Evolutionary conservation across 192 early-diverging fungal genomes (phyloP).

Genomic region (Gryganskiella cystojenkinii): DNA sequence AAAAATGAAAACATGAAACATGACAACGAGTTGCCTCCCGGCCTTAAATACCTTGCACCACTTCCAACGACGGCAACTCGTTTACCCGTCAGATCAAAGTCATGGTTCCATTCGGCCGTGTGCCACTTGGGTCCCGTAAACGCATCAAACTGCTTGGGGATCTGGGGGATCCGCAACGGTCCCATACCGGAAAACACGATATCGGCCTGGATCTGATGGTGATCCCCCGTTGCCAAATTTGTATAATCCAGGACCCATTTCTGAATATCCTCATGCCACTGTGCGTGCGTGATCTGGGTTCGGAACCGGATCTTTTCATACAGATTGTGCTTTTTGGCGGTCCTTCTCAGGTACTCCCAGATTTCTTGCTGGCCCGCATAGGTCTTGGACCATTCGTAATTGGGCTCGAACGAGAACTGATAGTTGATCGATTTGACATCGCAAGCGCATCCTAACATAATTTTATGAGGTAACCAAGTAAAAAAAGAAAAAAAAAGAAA

Average conservation of each 20-base stretch:
- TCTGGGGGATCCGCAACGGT: slow-evolving; percentile 46
- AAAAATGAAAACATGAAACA: too few species aligned
- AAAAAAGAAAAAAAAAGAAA: too few species aligned
- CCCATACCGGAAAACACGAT: slow-evolving; percentile 53
- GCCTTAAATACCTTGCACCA: slow-evolving; percentile 58
- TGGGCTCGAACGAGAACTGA: slow-evolving; percentile 14
- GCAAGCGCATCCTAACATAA: slow-evolving; percentile 50
- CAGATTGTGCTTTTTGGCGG: slow-evolving; percentile 38
- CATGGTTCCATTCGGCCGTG: slow-evolving; percentile 57
- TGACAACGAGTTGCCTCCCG: too few species aligned
- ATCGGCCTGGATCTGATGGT: neutral
- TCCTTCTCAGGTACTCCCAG: slow-evolving; percentile 27
- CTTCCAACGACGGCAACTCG: slow-evolving; percentile 49
- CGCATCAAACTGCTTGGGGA: slow-evolving; percentile 50
- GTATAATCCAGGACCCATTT: slow-evolving; percentile 22
- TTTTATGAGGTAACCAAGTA: too few species aligned
- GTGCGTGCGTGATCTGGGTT: slow-evolving; percentile 28
- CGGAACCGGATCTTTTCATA: slow-evolving; percentile 39
- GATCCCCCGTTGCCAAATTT: neutral
- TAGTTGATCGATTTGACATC: slow-evolving; percentile 55
- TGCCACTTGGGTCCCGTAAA: slow-evolving; percentile 59
- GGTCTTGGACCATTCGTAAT: slow-evolving; percentile 49
- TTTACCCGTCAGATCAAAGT: slow-evolving; percentile 51
- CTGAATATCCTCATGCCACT: slow-evolving; percentile 25
- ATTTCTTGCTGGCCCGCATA: slow-evolving; percentile 52